Percentiles rank a stretch among this genome's conserved stretches.
phyloP scores from a whole-genome alignment of 257 asterid species.

The Solanum rostratum region DNA sequence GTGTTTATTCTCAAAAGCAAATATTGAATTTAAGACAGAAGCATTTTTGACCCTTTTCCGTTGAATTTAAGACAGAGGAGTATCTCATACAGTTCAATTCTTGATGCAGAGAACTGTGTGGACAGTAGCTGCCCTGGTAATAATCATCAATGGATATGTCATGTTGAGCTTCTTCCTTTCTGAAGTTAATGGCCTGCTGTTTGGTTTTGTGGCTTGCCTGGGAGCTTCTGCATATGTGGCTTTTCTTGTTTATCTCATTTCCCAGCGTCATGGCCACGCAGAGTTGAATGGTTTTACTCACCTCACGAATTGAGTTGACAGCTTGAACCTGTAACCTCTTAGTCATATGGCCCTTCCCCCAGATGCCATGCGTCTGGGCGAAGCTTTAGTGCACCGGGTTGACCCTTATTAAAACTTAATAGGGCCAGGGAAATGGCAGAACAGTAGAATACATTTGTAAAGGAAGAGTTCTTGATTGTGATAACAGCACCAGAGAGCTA shows the following conservation, averaged over 20 bases:
- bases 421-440: background rate
- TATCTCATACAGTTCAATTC: background rate
- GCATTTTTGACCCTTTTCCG: background rate
- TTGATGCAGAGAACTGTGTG: constrained; percentile 41
- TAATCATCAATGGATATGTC: constrained; percentile 56
- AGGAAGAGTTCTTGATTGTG: background rate
- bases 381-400: background rate
- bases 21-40: background rate
- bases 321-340: background rate
- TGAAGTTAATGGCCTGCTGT: constrained; percentile 38
- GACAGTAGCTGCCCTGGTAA: constrained; percentile 52
- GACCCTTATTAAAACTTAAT: background rate
- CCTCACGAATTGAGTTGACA: constrained; percentile 18
- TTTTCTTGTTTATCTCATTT: constrained; percentile 43
- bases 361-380: background rate
- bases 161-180: constrained; percentile 52
- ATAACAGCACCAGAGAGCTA: background rate
- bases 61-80: background rate
- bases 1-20: background rate
- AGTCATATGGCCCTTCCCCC: background rate
- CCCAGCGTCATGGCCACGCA: constrained; percentile 15
- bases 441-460: background rate
- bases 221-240: constrained; percentile 36
- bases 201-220: constrained; percentile 26
- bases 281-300: constrained; percentile 30